These are phyloP conservation scores for Clavispora carvajalis DNA, from an alignment of 805 yeast genomes.

Conservation along the genomic window DNA sequence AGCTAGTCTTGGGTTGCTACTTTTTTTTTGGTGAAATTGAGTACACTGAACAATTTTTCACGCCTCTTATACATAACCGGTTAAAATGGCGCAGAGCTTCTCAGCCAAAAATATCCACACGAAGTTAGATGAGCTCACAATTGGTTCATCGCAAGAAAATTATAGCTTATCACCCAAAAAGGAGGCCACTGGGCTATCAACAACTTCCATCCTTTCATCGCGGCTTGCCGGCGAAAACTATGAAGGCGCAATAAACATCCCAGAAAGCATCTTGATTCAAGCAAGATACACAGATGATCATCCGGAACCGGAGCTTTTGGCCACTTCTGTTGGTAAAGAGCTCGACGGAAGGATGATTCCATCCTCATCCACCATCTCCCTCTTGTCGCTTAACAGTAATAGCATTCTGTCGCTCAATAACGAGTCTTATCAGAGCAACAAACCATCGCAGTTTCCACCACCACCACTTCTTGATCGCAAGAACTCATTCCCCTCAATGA, in stretches of 20 bases:
- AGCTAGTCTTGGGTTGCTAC: neutral
- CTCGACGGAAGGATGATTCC: conserved; percentile 37
- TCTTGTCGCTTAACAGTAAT: conserved; percentile 30
- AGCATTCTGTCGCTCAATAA: neutral
- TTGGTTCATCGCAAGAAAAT: conserved; percentile 7
- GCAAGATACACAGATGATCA: conserved; percentile 25
- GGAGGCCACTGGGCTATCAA: conserved; percentile 8
- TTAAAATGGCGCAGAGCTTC: conserved; percentile 11
- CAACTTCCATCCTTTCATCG: conserved; percentile 22
- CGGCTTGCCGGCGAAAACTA: conserved; percentile 22
- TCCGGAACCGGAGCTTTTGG: conserved; percentile 41
- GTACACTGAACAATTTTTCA: neutral
- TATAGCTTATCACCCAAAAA: conserved; percentile 3
- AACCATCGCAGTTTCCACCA: neutral
- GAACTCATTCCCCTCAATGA: conserved; percentile 12
- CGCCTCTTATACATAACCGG: neutral
- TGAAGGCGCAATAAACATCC: conserved; percentile 10
- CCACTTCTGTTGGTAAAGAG: conserved; percentile 40
- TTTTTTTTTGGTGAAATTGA: neutral
- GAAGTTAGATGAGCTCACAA: conserved; percentile 14
- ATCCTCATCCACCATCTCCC: conserved; percentile 38
- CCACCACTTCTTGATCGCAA: conserved; percentile 11
- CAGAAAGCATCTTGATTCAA: neutral
- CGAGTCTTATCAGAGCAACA: neutral
- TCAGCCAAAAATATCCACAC: conserved; percentile 12